Percentiles rank a stretch among this genome's conserved stretches.
Conservation (phyloP, 805 yeast species). For the Lipomyces orientalis region DNA sequence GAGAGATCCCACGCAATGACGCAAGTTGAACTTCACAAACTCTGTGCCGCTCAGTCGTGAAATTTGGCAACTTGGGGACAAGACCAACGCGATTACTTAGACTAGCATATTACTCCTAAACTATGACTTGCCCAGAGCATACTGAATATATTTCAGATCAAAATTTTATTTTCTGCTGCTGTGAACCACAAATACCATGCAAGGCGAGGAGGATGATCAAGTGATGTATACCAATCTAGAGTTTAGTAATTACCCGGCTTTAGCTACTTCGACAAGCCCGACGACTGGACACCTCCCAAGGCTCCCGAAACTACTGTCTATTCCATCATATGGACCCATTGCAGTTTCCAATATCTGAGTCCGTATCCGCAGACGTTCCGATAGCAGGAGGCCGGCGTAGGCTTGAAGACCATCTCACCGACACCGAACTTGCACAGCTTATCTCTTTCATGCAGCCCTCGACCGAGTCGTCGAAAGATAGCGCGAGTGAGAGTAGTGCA, state of each 20-base stretch:
- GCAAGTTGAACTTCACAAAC: neutral
- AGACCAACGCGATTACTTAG: neutral
- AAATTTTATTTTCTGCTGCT: neutral
- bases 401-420: neutral
- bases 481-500: neutral
- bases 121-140: neutral
- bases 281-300: too few relatives aligned
- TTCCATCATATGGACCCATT: neutral
- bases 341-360: conserved; percentile 4
- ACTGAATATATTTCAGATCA: neutral
- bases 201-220: neutral
- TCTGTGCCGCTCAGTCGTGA: neutral
- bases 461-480: neutral
- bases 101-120: neutral
- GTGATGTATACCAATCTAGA: neutral
- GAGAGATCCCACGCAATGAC: neutral
- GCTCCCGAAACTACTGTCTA: too few relatives aligned
- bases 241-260: neutral
- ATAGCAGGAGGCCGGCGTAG: neutral
- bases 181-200: neutral
- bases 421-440: neutral
- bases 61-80: too few relatives aligned
- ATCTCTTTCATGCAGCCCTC: neutral
- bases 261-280: neutral
- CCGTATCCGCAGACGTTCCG: neutral